Base-by-base conservation (phyloP, 2,329 filamentous ascomycete genomes). In the Penicillium digitatum region DNA sequence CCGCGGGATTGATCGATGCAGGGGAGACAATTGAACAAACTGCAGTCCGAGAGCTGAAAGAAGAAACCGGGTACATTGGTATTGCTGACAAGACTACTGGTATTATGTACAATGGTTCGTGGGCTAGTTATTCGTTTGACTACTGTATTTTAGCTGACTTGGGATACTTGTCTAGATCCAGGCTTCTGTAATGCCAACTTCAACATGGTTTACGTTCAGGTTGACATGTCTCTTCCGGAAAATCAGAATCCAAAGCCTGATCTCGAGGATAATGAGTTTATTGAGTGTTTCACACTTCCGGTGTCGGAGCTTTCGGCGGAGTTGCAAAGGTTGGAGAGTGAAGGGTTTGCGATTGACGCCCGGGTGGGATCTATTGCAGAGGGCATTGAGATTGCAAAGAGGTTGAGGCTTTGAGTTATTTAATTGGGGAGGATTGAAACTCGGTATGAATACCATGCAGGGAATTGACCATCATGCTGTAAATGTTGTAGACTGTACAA, bases 201-300 rank as follows among this genome's bases (percentile, higher is more conserved):
- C 22, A 76, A 77, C 55, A 76, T 78, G 72, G 83, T 92, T 10
- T 87, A 91, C 66, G 82, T 92, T 40, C 81, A 78, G 1, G 82
- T 93, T 60, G 87, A 92, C 70, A 82, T 88, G 79, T 79, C 75
- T 4, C 75, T 84, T 1, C 81, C 86, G 0, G 84, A 84, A 64
- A 92, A 92, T 67, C 81, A 86, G 67, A 77, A 87, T 48, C 83
- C 83, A 1, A 78, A 85, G 69, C 85, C 88, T 0, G 75, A 87
- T 67, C 78, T 91, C 9, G 88, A 92, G 68, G 88, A 90, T 31
- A 87, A 85, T 60, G 88, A 92, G 73, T 91, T 90, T 68, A 92
- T 92, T 65, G 87, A 91, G 69, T 85, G 86, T 32, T 91, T 92
- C 65, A 83, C 81, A 7, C 79, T 89, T 8, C 85, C 84, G 6